Conservation (phyloP, 208 protist species). For the Leishmania braziliensis region DNA sequence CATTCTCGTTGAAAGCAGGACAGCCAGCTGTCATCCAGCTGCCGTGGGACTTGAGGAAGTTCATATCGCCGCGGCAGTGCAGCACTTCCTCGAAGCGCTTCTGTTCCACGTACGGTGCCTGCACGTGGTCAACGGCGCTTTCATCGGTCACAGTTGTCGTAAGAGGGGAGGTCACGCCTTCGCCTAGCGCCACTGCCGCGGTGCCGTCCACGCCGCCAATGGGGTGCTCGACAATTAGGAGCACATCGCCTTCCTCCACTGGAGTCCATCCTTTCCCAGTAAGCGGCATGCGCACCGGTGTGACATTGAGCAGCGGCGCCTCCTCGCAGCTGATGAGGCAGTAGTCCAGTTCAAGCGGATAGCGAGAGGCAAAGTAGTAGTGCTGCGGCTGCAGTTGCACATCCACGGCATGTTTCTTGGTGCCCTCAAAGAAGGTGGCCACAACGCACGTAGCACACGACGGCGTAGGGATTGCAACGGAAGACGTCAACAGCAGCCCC, state of each 20-base stretch:
- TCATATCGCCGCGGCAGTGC: conserved; percentile 66
- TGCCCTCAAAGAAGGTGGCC: conserved; percentile 89
- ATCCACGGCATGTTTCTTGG: conserved; percentile 79
- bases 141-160: not conserved
- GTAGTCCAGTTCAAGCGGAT: conserved; percentile 91
- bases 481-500: conserved; percentile 77
- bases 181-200: not conserved
- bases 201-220: conserved; percentile 28
- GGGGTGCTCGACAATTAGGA: conserved; percentile 90
- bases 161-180: not conserved
- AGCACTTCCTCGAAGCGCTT: conserved; percentile 92
- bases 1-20: conserved; percentile 88
- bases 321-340: conserved; percentile 87
- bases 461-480: conserved; percentile 19
- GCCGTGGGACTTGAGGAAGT: conserved; percentile 78
- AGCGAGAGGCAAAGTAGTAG: conserved; percentile 76
- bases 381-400: conserved; percentile 69
- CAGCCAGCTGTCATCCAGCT: conserved; percentile 72
- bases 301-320: conserved; percentile 69
- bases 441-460: conserved; percentile 43
- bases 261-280: conserved; percentile 67
- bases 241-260: conserved; percentile 82
- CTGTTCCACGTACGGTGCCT: conserved; percentile 41
- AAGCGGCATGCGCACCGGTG: conserved; percentile 74
- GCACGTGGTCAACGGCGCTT: not conserved